A percentile compares a stretch with the other conserved stretches of the same genome.
Evolutionary conservation across 2,329 filamentous ascomycete species (phyloP).

Genomic region (Monilinia aucupariae): DNA sequence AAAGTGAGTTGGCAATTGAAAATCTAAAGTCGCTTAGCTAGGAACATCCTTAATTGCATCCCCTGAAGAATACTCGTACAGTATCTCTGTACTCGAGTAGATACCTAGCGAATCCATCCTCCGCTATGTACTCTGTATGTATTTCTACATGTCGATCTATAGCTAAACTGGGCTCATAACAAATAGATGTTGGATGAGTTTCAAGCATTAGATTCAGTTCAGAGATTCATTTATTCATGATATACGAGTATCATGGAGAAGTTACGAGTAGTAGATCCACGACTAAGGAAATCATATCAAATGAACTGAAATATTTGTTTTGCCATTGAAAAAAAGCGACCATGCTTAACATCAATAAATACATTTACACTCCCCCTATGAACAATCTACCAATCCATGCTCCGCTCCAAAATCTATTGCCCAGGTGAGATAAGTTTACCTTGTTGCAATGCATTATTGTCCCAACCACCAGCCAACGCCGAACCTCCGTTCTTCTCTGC

Average conservation of each 20-base stretch:
- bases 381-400: slow-evolving; percentile 24
- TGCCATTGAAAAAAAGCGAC: slow-evolving; percentile 16
- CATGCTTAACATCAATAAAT: slow-evolving; percentile 31
- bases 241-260: not conserved
- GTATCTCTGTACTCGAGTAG: no score
- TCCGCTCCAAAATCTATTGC: slow-evolving; percentile 55
- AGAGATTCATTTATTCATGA: not conserved
- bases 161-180: not conserved
- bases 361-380: slow-evolving; percentile 30
- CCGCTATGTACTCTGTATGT: not conserved
- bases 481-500: slow-evolving; percentile 65
- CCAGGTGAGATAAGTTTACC: slow-evolving; percentile 85
- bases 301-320: slow-evolving; percentile 15
- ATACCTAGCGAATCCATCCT: not conserved
- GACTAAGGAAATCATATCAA: not conserved
- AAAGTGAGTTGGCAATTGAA: not conserved
- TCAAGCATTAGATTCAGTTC: not conserved
- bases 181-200: not conserved
- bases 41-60: not conserved
- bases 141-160: not conserved
- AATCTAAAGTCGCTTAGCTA: not conserved
- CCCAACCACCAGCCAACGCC: slow-evolving; percentile 83
- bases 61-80: not conserved
- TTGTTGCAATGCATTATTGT: slow-evolving; percentile 65
- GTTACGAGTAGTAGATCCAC: not conserved